Evolutionary conservation across 208 protist species (phyloP).

Genomic region (Crithidia expoeki): DNA sequence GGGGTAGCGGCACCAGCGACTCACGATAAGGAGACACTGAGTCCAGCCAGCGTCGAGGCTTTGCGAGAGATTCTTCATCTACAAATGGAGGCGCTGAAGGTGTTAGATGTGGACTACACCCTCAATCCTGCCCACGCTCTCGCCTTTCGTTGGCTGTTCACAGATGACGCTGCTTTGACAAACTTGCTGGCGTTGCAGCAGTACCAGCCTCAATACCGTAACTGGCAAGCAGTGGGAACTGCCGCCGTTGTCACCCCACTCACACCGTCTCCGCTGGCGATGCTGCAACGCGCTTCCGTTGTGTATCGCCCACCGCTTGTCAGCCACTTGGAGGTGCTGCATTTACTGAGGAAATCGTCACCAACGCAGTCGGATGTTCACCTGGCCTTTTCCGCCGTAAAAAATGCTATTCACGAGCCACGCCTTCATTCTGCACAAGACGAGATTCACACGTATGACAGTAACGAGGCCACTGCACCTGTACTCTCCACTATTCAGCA

Average conservation of each 20-base stretch:
- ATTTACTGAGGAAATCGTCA: slow-evolving; percentile 3
- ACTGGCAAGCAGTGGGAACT: background rate
- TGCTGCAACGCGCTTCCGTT: background rate
- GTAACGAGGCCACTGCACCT: background rate
- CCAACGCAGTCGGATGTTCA: background rate
- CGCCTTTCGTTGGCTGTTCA: slow-evolving; percentile 41
- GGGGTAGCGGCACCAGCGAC: too few species aligned
- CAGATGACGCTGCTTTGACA: slow-evolving; percentile 21
- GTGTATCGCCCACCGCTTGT: slow-evolving; percentile 8
- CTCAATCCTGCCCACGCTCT: slow-evolving; percentile 40
- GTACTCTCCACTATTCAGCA: slow-evolving; percentile 4
- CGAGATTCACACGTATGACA: background rate
- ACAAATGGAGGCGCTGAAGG: slow-evolving; percentile 71
- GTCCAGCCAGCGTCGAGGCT: slow-evolving; percentile 2
- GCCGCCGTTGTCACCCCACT: background rate
- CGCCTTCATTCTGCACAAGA: background rate
- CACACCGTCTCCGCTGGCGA: background rate
- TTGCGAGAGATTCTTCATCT: slow-evolving; percentile 42
- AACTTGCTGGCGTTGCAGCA: slow-evolving; percentile 14
- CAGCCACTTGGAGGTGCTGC: slow-evolving; percentile 28
- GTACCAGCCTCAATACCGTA: background rate
- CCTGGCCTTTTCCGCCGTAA: background rate
- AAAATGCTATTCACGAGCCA: slow-evolving; percentile 22
- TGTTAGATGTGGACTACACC: slow-evolving; percentile 50
- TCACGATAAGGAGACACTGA: background rate